Evolutionary conservation across 148 eudicot genomes (phyloP).

Genomic region (Bassia scoparia): DNA sequence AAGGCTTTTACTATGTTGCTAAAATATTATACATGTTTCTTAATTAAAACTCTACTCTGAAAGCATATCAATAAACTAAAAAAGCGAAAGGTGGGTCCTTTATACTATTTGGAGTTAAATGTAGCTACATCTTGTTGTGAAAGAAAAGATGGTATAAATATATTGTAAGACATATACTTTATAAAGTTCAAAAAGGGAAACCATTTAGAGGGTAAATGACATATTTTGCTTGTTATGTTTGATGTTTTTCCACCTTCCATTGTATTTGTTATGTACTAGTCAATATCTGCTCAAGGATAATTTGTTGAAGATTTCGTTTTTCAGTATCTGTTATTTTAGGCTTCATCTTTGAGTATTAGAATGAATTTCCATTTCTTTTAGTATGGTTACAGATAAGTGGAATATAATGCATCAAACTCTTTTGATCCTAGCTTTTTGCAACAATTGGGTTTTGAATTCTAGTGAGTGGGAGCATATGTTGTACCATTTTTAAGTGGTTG

Average conservation of each 20-base stretch:
- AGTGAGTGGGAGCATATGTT: neutral
- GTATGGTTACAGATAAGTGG: neutral
- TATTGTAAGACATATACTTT: neutral
- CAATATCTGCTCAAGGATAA: too few species aligned
- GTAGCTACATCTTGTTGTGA: neutral
- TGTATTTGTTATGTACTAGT: too few species aligned
- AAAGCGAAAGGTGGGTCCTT: neutral
- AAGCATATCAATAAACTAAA: neutral
- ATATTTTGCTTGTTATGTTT: neutral
- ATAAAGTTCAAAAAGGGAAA: neutral
- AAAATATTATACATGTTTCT: neutral
- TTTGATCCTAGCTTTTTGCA: neutral
- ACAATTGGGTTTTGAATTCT: neutral
- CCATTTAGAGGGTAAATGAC: neutral
- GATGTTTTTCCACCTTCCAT: too few species aligned
- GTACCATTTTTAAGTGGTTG: neutral
- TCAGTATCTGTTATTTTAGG: too few species aligned
- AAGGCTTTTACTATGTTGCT: neutral
- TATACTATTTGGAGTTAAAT: neutral
- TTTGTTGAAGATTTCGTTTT: too few species aligned
- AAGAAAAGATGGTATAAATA: neutral
- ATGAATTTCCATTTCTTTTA: too few species aligned
- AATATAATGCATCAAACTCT: neutral
- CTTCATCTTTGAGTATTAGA: too few species aligned
- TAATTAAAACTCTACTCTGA: neutral